Conservation (phyloP, 176 grass and related monocot species). For the Eleusine coracana region DNA sequence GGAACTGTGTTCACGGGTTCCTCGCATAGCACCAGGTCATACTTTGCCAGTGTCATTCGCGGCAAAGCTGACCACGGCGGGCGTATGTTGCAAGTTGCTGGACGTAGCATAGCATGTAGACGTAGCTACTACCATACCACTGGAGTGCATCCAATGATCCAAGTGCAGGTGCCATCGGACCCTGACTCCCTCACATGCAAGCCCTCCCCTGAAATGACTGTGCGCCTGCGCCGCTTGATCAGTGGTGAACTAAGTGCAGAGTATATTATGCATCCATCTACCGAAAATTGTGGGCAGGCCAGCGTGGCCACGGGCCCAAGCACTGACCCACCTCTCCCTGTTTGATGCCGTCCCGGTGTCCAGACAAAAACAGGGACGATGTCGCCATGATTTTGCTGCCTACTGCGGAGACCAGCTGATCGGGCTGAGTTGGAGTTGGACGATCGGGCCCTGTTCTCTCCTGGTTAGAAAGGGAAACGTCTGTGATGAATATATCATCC, state of each 20-base stretch:
- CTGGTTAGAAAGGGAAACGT: not conserved
- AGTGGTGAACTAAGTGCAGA: no score
- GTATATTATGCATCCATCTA: no score
- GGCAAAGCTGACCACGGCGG: not conserved
- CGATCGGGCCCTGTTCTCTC: not conserved
- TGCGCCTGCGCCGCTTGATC: conserved; percentile 2
- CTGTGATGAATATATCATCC: not conserved
- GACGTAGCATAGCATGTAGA: not conserved
- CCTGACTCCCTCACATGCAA: not conserved
- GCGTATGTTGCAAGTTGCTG: not conserved
- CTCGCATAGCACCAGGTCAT: no score
- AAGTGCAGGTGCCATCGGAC: not conserved
- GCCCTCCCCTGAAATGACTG: not conserved
- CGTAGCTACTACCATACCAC: not conserved
- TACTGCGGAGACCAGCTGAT: not conserved
- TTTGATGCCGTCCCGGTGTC: not conserved
- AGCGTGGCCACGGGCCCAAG: conserved; percentile 22
- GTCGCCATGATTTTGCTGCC: conserved; percentile 35
- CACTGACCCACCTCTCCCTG: not conserved
- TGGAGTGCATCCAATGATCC: not conserved
- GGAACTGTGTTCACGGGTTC: not conserved
- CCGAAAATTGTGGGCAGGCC: not conserved
- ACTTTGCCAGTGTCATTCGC: no score
- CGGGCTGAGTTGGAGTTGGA: not conserved
- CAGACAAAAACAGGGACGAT: not conserved